These are phyloP conservation scores for Graphilbum sp. DNA, from an alignment of 2,329 filamentous ascomycete species.

Conservation along the genomic window DNA sequence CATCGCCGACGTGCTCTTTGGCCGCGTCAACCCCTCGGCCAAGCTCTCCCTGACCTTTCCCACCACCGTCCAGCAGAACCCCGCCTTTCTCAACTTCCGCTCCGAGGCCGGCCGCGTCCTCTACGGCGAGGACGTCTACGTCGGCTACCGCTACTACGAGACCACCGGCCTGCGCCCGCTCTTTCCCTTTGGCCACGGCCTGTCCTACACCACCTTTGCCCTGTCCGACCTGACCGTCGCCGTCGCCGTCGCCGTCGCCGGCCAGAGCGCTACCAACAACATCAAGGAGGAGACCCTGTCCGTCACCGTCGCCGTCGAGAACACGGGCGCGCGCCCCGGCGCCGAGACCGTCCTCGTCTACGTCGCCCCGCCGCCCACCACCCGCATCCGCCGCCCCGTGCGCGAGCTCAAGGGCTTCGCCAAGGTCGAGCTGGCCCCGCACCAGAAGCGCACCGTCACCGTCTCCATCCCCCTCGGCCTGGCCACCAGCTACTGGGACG, in stretches of 20 bases:
- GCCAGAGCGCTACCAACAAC: background rate
- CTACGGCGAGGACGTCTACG: conserved; percentile 66
- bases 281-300: background rate
- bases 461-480: conserved; percentile 2
- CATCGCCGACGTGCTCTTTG: conserved; percentile 49
- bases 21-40: conserved; percentile 42
- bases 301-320: conserved; percentile 32
- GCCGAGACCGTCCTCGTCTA: conserved; percentile 14
- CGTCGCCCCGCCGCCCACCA: background rate
- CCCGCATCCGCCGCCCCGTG: background rate
- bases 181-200: conserved; percentile 65
- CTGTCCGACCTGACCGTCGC: background rate
- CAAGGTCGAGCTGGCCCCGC: background rate
- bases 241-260: background rate
- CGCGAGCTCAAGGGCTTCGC: background rate
- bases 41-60: conserved; percentile 55
- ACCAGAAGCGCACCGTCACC: background rate
- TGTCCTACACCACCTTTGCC: conserved; percentile 58
- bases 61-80: conserved; percentile 48
- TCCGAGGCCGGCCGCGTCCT: conserved; percentile 33
- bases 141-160: conserved; percentile 70
- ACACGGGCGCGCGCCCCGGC: conserved; percentile 38
- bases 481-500: conserved; percentile 7
- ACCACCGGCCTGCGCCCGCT: conserved; percentile 36
- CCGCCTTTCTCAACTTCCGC: conserved; percentile 58